Conservation (phyloP, 352 stramenopile genomes). For the Phytophthora pluvialis region DNA sequence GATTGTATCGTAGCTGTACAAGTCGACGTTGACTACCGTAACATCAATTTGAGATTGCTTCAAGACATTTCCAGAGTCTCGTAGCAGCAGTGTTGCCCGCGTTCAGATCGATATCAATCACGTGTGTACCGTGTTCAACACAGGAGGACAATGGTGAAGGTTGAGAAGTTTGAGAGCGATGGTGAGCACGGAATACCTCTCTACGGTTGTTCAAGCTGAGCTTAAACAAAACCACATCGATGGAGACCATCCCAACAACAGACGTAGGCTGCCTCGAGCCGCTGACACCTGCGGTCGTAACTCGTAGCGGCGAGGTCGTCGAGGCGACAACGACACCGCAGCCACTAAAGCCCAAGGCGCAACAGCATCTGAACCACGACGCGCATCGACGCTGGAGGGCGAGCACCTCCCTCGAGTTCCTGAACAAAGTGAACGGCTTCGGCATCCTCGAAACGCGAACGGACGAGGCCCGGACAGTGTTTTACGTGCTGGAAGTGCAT, state of each 20-base stretch:
- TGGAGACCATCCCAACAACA: slow-evolving; percentile 7
- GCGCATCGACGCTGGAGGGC: slow-evolving; percentile 39
- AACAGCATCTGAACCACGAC: slow-evolving; percentile 22
- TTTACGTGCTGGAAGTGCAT: slow-evolving; percentile 54
- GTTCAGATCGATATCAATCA: too few species aligned
- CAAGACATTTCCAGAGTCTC: too few species aligned
- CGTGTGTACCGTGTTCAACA: too few species aligned
- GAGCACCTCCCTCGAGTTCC: slow-evolving; percentile 31
- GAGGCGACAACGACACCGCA: not conserved
- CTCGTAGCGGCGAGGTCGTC: not conserved
- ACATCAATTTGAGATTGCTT: too few species aligned
- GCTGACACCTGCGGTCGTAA: slow-evolving; percentile 1
- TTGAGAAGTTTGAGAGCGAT: slow-evolving; percentile 14
- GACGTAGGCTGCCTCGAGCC: slow-evolving; percentile 6
- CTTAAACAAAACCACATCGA: slow-evolving; percentile 10
- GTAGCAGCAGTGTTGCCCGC: too few species aligned
- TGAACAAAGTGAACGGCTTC: slow-evolving; percentile 44
- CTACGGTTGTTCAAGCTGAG: slow-evolving; percentile 12
- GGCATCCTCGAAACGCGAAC: slow-evolving; percentile 40
- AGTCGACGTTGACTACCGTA: too few species aligned
- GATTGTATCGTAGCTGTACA: too few species aligned
- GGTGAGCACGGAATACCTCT: slow-evolving; percentile 15
- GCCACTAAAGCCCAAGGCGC: not conserved
- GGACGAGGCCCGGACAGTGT: slow-evolving; percentile 18
- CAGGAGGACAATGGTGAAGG: too few species aligned